Evolutionary conservation across 2,329 filamentous ascomycete species (phyloP).

Genomic region (Penicillium sp.): DNA sequence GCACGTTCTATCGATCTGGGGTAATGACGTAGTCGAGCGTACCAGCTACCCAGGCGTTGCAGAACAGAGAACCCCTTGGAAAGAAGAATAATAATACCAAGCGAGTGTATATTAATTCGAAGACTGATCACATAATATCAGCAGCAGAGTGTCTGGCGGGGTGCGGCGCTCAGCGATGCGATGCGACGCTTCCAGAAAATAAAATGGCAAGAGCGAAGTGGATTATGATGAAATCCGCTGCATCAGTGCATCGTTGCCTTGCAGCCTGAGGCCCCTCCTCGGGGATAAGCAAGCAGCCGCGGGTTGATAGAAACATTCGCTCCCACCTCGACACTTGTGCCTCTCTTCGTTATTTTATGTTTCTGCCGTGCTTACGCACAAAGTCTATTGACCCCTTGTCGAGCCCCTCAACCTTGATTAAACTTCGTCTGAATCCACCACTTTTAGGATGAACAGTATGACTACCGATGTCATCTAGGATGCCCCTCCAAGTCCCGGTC

Average conservation of each 20-base stretch:
- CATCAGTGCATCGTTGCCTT: conserved; percentile 8
- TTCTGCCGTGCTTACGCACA: background rate
- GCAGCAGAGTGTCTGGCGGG: background rate
- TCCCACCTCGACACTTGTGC: background rate
- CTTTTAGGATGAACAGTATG: background rate
- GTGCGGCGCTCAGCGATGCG: conserved; percentile 14
- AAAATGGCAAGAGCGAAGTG: background rate
- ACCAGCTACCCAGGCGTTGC: background rate
- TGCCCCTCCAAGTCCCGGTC: conserved; percentile 10
- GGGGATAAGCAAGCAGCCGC: background rate
- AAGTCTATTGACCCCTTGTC: background rate
- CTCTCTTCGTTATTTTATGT: background rate
- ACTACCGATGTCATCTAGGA: conserved; percentile 14
- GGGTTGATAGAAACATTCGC: background rate
- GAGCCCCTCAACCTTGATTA: background rate
- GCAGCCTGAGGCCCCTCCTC: conserved; percentile 3
- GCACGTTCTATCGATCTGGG: conserved; percentile 1
- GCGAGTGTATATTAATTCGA: background rate
- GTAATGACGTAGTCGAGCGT: conserved; percentile 13
- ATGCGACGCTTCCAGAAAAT: conserved; percentile 21
- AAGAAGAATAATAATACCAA: background rate
- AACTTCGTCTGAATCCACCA: background rate
- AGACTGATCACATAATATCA: background rate
- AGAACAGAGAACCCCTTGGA: background rate
- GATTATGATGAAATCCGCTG: background rate